phyloP scores from a whole-genome alignment of 169 alveolate species.

The Plasmodium gaboni region DNA sequence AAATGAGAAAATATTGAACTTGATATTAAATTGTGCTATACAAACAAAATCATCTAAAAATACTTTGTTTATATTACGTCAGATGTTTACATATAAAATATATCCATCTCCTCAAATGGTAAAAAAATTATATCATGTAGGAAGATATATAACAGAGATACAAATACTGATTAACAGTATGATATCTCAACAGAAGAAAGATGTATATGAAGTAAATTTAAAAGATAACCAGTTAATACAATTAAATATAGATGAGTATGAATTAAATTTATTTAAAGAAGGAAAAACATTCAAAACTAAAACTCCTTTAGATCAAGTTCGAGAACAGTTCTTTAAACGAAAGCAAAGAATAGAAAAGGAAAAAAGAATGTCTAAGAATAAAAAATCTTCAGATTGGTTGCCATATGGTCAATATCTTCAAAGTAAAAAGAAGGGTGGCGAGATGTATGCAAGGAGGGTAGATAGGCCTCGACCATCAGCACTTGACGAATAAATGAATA shows the following conservation, averaged over 20 bases:
- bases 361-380: slow-evolving; percentile 44
- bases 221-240: slow-evolving; percentile 81
- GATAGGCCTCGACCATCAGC: slow-evolving; percentile 78
- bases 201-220: slow-evolving; percentile 72
- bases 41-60: slow-evolving; percentile 78
- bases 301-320: slow-evolving; percentile 62
- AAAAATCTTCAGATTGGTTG: slow-evolving; percentile 77
- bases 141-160: slow-evolving; percentile 85
- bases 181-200: slow-evolving; percentile 80
- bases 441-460: slow-evolving; percentile 77
- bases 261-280: slow-evolving; percentile 70
- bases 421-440: slow-evolving; percentile 85
- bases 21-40: slow-evolving; percentile 50
- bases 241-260: slow-evolving; percentile 83
- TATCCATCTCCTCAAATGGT: slow-evolving; percentile 87
- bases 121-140: slow-evolving; percentile 83
- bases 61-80: slow-evolving; percentile 80
- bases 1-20: slow-evolving; percentile 31
- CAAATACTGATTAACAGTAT: slow-evolving; percentile 81
- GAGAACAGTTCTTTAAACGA: slow-evolving; percentile 73
- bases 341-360: slow-evolving; percentile 52
- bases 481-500: slow-evolving; percentile 1
- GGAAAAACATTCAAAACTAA: slow-evolving; percentile 47
- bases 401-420: slow-evolving; percentile 82
- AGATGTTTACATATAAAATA: slow-evolving; percentile 83